Evolutionary conservation across 345 rosid species (phyloP), one percentile per base, ranked within the genome.

Genomic region (Corchorus capsularis): DNA sequence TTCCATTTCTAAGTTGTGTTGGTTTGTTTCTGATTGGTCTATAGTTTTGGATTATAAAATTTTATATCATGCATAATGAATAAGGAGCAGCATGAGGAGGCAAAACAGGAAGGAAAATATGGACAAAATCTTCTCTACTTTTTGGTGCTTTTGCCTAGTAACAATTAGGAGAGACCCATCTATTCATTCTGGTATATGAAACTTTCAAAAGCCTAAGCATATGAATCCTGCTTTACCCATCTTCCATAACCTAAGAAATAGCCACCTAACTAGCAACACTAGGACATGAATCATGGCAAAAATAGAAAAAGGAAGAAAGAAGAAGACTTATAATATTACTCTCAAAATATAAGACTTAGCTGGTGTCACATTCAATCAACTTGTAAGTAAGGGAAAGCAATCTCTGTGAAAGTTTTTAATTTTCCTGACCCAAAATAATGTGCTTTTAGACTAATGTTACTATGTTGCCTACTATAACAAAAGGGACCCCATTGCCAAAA

Each of bases 361-460:
- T 32, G 63, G 63, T 27, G 63, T 62, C 66, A 35, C 45, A 34
- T 35, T 34, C 43, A 32, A 19, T 62, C 65, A 62, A 62, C 35
- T 62, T 62, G 19, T 62, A 34, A 62, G n/a, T 13, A 17, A 52
- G 47, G 14, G 73, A 61, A 69, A 13, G 73, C 73, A 52, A 69
- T 34, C 60, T 34, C 60, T 49, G 14, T 50, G 39, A 32, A 27
- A 50, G 45, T 15, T 6, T 49, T 27, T 27, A 27, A 27, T 27
- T 27, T 69, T 69, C 59, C 50, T 8, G 60, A 69, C 73, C 52
- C 60, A 67, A 50, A 49, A 69, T 52, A 52, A 52, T 69, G 61
- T 14, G 53, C 15, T 69, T 52, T 52, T 34, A 69, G 73, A 52
- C 73, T 52, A 35, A 15, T 52, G 73, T 52, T 52, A 69, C 61